phyloP scores from a whole-genome alignment of 441 rosid genomes.

The Euphorbia schlechtendalii region DNA sequence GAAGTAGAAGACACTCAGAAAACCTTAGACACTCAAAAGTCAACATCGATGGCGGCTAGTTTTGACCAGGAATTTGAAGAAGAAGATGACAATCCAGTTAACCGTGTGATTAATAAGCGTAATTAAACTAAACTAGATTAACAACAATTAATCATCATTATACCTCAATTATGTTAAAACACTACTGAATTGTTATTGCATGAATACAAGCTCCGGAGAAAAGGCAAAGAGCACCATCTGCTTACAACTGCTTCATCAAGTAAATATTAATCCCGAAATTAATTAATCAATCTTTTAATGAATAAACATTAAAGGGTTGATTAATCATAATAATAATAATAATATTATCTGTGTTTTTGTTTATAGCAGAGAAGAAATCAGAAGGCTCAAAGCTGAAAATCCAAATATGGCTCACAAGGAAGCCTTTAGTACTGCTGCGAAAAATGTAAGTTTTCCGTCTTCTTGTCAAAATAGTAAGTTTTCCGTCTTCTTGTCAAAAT shows the following conservation, averaged over 20 bases:
- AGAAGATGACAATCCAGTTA: constrained; percentile 26
- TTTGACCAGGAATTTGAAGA: constrained; percentile 75
- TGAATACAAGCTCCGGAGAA: constrained; percentile 76
- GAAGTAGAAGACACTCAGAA: constrained; percentile 32
- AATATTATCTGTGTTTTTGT: too few relatives aligned
- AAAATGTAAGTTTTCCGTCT: constrained; percentile 46
- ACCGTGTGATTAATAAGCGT: constrained; percentile 85
- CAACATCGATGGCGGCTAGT: constrained; percentile 39
- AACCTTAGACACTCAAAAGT: constrained; percentile 33
- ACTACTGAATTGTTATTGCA: background rate
- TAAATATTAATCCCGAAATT: constrained; percentile 22
- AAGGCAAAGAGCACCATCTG: constrained; percentile 91
- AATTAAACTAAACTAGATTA: constrained; percentile 16
- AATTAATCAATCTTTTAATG: background rate
- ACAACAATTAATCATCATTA: background rate
- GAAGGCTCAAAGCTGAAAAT: constrained; percentile 78
- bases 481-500: too few relatives aligned
- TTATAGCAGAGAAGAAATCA: constrained; percentile 82
- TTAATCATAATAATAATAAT: constrained; percentile 5
- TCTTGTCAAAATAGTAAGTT: too few relatives aligned
- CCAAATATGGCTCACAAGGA: constrained; percentile 93
- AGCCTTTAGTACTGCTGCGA: constrained; percentile 96
- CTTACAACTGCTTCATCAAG: constrained; percentile 96
- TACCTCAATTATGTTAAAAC: too few relatives aligned
- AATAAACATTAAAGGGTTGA: too few relatives aligned